Percentiles rank a stretch among this genome's conserved stretches.
Evolutionary conservation across 148 eudicot genomes (phyloP).

Genomic region (Hydrangea macrophylla): DNA sequence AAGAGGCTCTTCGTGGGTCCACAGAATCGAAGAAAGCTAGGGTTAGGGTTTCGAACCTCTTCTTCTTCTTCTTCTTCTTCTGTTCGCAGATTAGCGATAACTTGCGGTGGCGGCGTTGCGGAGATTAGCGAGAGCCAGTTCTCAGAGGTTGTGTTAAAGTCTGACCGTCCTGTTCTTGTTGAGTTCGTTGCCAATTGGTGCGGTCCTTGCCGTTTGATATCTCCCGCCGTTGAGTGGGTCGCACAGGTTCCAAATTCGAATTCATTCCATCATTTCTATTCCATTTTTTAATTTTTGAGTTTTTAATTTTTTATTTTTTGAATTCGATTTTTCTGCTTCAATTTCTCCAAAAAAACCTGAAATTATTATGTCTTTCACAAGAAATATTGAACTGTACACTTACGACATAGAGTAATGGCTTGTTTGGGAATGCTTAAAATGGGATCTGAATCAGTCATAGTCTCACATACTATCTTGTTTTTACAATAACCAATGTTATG

Average conservation of each 20-base stretch:
- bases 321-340: neutral
- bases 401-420: too few species aligned
- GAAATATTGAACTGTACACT: too few species aligned
- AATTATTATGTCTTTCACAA: too few species aligned
- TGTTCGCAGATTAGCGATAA: conserved; percentile 14
- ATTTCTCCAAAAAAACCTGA: neutral
- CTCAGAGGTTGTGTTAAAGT: conserved; percentile 39
- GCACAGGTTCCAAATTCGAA: conserved; percentile 41
- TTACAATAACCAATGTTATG: too few species aligned
- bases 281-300: neutral
- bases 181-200: conserved; percentile 62
- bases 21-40: neutral
- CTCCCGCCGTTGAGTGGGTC: conserved; percentile 40
- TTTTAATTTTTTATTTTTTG: too few species aligned
- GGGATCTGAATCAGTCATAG: too few species aligned
- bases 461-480: too few species aligned
- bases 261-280: neutral
- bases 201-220: conserved; percentile 59
- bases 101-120: conserved; percentile 31
- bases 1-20: neutral
- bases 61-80: conserved; percentile 8
- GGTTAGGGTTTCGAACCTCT: conserved; percentile 7
- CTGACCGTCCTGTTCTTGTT: conserved; percentile 51
- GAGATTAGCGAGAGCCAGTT: conserved; percentile 43
- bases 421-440: too few species aligned